Base-by-base conservation (phyloP, 768 basidiomycete species). In the Collybiopsis confluens region DNA sequence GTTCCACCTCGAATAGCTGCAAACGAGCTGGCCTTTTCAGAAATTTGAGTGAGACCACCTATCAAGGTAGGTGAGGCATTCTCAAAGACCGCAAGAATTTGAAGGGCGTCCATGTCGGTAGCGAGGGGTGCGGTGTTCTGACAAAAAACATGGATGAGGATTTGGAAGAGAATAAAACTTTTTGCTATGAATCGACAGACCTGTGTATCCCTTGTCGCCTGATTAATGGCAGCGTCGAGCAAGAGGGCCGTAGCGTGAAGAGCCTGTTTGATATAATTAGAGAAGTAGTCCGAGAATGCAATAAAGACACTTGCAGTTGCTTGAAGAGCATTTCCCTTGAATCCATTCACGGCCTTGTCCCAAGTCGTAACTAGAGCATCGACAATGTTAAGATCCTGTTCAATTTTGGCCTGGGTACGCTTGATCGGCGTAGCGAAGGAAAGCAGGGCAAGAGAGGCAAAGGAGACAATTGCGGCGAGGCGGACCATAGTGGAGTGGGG, bases 401-500 rank as follows among this genome's bases (percentile, higher is more conserved):
- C 18, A 20, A 46, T 46, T 18, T 27, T 46, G 3, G 45, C 45
- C 27, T 30, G 27, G 45, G 27, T 30, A 15, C 45, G 27, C 27
- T 46, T 46, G 10, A 46, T 3, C n/a, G 45, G 45, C 9, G 45
- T 46, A 4, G 27, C 45, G 16, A 9, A 30, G 1, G 45, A 16
- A 46, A 46, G 28, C 7, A 20, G 10, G 10, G 33, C 18, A 10
- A 46, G n/a, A 4, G 45, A 33, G 45, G 45, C n/a, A 18, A 46
- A 33, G 27, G 21, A 35, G 9, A 46, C 20, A 18, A 46, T 18
- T n/a, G 45, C 4, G 27, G 30, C 21, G 24, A 46, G 28, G 10
- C 33, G 45, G 30, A 46, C 45, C 45, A 46, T 46, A 26, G 23
- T 45, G n/a, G n/a, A n/a, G n/a, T n/a, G n/a, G n/a, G n/a, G n/a